Evolutionary conservation across 2,329 filamentous ascomycete genomes (phyloP).

Genomic region (Orbilia ellipsospora): DNA sequence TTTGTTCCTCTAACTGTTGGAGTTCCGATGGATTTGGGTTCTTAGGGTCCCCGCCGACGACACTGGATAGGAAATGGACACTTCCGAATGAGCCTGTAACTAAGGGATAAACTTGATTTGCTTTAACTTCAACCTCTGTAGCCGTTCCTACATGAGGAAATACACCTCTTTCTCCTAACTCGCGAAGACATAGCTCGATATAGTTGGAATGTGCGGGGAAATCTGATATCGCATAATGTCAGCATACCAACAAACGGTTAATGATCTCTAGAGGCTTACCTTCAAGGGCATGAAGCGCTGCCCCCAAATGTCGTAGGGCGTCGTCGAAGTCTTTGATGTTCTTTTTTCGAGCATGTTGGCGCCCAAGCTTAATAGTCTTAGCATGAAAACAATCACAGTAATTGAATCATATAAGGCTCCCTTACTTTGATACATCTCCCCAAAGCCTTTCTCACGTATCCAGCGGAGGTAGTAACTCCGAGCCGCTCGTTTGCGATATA

Average conservation of each 20-base stretch:
- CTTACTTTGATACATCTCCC: conserved; percentile 55
- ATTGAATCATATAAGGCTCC: not conserved
- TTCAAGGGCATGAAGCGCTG: conserved; percentile 88
- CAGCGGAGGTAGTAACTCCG: conserved; percentile 84
- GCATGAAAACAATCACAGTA: not conserved
- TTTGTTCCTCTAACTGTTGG: conserved; percentile 85
- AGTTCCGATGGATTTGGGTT: conserved; percentile 92
- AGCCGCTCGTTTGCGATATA: conserved; percentile 95
- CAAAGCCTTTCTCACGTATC: conserved; percentile 57
- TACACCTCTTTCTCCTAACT: conserved; percentile 80
- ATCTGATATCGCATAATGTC: conserved; percentile 66
- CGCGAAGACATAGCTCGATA: conserved; percentile 84
- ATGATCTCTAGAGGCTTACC: conserved; percentile 63
- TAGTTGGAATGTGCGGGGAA: conserved; percentile 96
- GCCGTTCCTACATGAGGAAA: conserved; percentile 87
- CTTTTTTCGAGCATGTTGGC: conserved; percentile 74
- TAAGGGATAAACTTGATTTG: conserved; percentile 79
- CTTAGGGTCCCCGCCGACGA: conserved; percentile 77
- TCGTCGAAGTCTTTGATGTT: conserved; percentile 84
- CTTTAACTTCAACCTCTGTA: conserved; percentile 76
- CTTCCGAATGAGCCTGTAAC: conserved; percentile 85
- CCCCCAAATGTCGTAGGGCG: conserved; percentile 85
- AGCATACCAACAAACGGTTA: no score
- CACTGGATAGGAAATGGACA: conserved; percentile 83
- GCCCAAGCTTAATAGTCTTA: conserved; percentile 71